Percentiles rank a stretch among this genome's conserved stretches.
Conservation (phyloP, 176 grass and related monocot genomes). For the Thalia dealbata region DNA sequence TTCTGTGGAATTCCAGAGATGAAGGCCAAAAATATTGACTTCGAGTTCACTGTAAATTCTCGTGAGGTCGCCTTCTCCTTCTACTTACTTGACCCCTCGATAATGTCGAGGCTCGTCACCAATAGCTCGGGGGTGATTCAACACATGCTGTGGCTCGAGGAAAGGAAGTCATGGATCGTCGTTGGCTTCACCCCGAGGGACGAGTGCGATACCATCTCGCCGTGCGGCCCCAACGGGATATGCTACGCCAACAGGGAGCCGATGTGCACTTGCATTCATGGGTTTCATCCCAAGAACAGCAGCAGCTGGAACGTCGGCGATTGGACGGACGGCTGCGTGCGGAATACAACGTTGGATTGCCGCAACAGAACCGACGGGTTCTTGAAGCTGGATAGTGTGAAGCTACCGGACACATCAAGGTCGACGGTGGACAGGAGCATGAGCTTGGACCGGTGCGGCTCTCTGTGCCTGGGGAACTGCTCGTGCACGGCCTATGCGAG, state of each 20-base stretch:
- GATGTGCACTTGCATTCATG: neutral
- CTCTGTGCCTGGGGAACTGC: neutral
- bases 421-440: neutral
- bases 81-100: neutral
- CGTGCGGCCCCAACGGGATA: neutral
- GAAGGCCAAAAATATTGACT: neutral
- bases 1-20: slow-evolving; percentile 74
- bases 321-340: neutral
- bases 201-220: neutral
- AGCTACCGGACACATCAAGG: neutral
- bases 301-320: neutral
- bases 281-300: neutral
- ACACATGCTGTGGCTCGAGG: neutral
- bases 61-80: neutral
- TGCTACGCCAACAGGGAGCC: neutral
- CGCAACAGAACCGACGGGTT: slow-evolving; percentile 9
- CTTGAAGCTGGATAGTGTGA: neutral
- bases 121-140: neutral
- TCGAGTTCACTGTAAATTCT: neutral
- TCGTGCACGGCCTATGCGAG: neutral
- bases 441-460: neutral
- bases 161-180: neutral
- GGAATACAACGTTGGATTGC: neutral
- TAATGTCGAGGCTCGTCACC: no score
- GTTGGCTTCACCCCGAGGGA: neutral